These are phyloP conservation scores for Fomitopsis betulina DNA, from an alignment of 1,284 basidiomycete genomes.

Conservation along the genomic window DNA sequence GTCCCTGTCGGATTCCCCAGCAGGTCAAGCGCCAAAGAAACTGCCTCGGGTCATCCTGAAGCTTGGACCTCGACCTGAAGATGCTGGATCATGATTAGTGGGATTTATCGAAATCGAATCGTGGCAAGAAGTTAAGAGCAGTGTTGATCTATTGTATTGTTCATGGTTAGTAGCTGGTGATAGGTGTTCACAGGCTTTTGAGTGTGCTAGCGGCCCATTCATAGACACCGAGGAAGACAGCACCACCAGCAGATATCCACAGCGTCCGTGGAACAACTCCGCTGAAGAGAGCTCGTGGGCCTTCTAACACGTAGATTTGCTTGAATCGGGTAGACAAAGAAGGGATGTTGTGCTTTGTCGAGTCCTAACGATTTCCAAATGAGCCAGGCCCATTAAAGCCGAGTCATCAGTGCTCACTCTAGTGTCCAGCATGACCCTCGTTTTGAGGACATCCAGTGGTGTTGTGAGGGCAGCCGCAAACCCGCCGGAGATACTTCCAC, in stretches of 20 bases:
- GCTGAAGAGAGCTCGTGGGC: slow-evolving; percentile 73
- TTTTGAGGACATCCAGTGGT: slow-evolving; percentile 96
- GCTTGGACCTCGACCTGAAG: slow-evolving; percentile 18
- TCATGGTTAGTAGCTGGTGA: background rate
- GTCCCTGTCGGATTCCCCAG: slow-evolving; percentile 5
- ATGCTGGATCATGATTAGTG: background rate
- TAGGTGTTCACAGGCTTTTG: slow-evolving; percentile 4
- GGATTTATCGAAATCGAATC: background rate
- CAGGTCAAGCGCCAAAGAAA: slow-evolving; percentile 17
- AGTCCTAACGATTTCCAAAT: slow-evolving; percentile 32
- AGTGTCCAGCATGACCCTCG: slow-evolving; percentile 93
- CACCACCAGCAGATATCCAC: slow-evolving; percentile 96
- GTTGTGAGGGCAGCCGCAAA: slow-evolving; percentile 90
- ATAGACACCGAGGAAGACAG: slow-evolving; percentile 94
- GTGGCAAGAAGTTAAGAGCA: background rate
- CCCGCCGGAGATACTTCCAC: slow-evolving; percentile 90
- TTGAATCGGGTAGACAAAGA: slow-evolving; percentile 52
- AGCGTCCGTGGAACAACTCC: slow-evolving; percentile 90
- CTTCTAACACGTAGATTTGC: slow-evolving; percentile 74
- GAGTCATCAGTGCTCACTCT: slow-evolving; percentile 40
- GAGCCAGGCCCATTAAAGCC: background rate
- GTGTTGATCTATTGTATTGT: background rate
- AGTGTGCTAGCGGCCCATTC: slow-evolving; percentile 50
- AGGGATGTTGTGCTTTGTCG: slow-evolving; percentile 45
- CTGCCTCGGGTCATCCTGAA: slow-evolving; percentile 25